Conservation (phyloP, 257 asterid genomes). For the Penstemon newberryi region DNA sequence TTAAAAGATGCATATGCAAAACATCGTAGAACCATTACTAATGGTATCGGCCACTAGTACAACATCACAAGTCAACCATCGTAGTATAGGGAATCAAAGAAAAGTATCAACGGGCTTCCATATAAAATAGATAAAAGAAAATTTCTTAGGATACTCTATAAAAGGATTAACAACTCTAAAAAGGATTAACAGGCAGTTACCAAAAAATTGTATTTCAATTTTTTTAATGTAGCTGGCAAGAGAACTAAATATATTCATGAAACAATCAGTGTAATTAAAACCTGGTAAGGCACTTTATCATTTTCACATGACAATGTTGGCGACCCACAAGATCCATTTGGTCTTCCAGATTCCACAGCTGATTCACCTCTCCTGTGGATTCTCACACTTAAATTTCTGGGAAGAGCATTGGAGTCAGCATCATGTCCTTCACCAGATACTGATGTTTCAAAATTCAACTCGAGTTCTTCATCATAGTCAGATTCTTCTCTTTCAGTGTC, state of each 20-base stretch:
- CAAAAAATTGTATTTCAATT: too few relatives aligned
- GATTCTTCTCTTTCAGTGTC: slow-evolving; percentile 83
- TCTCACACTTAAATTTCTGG: slow-evolving; percentile 69
- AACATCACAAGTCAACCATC: slow-evolving; percentile 11
- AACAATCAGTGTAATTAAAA: slow-evolving; percentile 30
- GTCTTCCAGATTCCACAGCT: slow-evolving; percentile 46
- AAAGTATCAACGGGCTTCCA: slow-evolving; percentile 3
- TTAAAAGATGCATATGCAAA: neutral
- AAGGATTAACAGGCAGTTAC: too few relatives aligned
- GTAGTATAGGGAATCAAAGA: slow-evolving; percentile 1
- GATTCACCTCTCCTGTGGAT: slow-evolving; percentile 65
- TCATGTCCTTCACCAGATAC: slow-evolving; percentile 61
- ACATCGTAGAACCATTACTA: neutral
- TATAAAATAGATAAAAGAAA: slow-evolving; percentile 18
- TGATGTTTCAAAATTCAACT: slow-evolving; percentile 78
- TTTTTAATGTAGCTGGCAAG: neutral
- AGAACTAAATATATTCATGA: neutral
- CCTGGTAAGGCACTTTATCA: slow-evolving; percentile 64
- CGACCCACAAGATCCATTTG: slow-evolving; percentile 46
- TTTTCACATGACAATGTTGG: slow-evolving; percentile 48
- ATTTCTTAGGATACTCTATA: neutral
- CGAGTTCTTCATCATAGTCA: slow-evolving; percentile 81
- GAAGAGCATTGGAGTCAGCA: slow-evolving; percentile 50
- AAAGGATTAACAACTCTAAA: neutral
- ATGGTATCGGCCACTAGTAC: neutral